Percentiles rank a stretch among this genome's conserved stretches.
These are phyloP conservation scores for Amylostereum chailletii DNA, from an alignment of 1,284 basidiomycete genomes.

Conservation along the genomic window DNA sequence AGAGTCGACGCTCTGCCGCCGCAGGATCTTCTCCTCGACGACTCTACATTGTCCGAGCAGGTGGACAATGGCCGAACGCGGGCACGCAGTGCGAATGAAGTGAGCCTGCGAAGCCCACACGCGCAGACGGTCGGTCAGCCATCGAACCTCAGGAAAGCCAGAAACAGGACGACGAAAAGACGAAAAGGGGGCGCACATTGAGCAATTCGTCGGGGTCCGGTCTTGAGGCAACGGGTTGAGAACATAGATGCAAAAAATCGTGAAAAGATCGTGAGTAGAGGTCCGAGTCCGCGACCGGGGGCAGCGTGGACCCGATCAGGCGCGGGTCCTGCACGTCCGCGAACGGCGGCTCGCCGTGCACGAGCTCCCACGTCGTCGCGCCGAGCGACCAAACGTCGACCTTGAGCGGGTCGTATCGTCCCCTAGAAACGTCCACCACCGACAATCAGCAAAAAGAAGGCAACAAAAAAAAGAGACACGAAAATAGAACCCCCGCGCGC, in stretches of 20 bases:
- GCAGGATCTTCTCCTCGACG: constrained; percentile 49
- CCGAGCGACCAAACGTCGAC: constrained; percentile 77
- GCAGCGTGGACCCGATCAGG: constrained; percentile 53
- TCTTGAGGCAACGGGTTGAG: constrained; percentile 45
- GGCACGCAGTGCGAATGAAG: constrained; percentile 61
- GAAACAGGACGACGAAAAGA: neutral
- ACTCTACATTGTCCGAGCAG: constrained; percentile 58
- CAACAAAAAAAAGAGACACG: constrained; percentile 1
- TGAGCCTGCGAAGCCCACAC: constrained; percentile 32
- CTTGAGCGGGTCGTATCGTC: constrained; percentile 63
- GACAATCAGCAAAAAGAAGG: neutral
- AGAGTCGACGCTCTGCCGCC: constrained; percentile 26
- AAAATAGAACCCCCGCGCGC: neutral
- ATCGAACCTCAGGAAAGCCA: neutral
- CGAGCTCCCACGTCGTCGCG: constrained; percentile 76
- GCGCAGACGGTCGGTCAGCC: too few relatives aligned
- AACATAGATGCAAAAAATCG: constrained; percentile 63
- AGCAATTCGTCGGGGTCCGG: constrained; percentile 51
- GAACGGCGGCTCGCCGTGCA: constrained; percentile 67
- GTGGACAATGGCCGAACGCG: constrained; percentile 54
- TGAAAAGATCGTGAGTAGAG: constrained; percentile 62
- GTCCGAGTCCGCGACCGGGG: constrained; percentile 47
- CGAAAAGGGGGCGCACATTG: constrained; percentile 36
- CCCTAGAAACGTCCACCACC: constrained; percentile 26
- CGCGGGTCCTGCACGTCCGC: constrained; percentile 38